Percentiles rank a stretch among this genome's conserved stretches.
Evolutionary conservation across 2,329 filamentous ascomycete species (phyloP).

Genomic region (Fusarium pseudograminearum): DNA sequence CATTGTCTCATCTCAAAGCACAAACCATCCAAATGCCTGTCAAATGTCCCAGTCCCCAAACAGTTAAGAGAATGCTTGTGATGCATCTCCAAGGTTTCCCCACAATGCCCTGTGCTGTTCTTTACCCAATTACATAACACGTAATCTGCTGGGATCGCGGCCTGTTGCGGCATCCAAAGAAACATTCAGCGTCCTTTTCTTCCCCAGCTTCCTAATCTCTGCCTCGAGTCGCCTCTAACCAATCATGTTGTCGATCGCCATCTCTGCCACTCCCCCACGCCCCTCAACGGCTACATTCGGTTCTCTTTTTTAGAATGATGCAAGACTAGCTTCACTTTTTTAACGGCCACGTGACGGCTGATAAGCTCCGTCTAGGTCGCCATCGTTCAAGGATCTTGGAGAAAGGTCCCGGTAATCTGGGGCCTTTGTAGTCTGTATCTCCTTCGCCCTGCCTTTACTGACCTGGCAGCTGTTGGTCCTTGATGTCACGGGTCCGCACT

Average conservation of each 20-base stretch:
- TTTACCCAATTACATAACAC: slow-evolving; percentile 41
- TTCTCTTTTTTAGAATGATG: slow-evolving; percentile 2
- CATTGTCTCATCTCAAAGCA: slow-evolving; percentile 18
- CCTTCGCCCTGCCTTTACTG: slow-evolving; percentile 8
- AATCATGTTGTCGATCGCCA: slow-evolving; percentile 19
- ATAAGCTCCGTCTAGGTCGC: slow-evolving; percentile 42
- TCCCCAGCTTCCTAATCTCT: slow-evolving; percentile 35
- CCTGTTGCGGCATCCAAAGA: slow-evolving; percentile 41
- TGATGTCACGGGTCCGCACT: slow-evolving; percentile 35
- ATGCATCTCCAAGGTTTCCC: slow-evolving; percentile 38
- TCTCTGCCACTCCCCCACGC: slow-evolving; percentile 8
- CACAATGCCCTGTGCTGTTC: slow-evolving; percentile 34
- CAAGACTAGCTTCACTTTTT: slow-evolving; percentile 6
- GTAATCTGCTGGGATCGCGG: slow-evolving; percentile 34
- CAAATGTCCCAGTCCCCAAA: slow-evolving; percentile 10
- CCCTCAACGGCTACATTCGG: slow-evolving; percentile 47
- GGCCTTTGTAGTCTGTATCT: background rate
- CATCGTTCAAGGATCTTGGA: background rate
- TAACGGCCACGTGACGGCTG: slow-evolving; percentile 44
- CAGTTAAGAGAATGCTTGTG: slow-evolving; percentile 28
- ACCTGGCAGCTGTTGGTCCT: background rate
- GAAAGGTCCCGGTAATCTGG: slow-evolving; percentile 25
- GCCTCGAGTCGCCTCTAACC: slow-evolving; percentile 5
- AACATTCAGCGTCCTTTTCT: background rate
- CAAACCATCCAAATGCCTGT: slow-evolving; percentile 8